Conservation (phyloP, 805 yeast species). For the Jamesozyma lodderae region DNA sequence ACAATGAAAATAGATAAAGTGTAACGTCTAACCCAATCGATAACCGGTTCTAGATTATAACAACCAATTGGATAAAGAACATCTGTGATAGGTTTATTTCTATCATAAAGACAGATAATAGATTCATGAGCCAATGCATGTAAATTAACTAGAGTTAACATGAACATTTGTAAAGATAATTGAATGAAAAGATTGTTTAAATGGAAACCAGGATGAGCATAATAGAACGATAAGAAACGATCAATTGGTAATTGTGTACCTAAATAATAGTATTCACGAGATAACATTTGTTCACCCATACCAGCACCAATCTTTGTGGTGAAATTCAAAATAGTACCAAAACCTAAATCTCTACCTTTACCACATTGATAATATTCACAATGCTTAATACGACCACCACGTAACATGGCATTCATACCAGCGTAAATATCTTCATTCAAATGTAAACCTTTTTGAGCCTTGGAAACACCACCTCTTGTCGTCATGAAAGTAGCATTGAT, state of each 20-base stretch:
- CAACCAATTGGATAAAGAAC: constrained; percentile 72
- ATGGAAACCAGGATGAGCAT: constrained; percentile 96
- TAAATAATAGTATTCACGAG: constrained; percentile 82
- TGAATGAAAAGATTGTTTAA: constrained; percentile 81
- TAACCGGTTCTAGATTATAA: constrained; percentile 70
- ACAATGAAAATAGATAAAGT: constrained; percentile 85
- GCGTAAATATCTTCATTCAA: constrained; percentile 93
- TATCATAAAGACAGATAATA: constrained; percentile 58
- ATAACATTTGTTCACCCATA: constrained; percentile 93
- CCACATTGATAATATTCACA: constrained; percentile 96
- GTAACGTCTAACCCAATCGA: constrained; percentile 80
- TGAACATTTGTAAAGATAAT: constrained; percentile 74
- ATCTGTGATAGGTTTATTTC: constrained; percentile 64
- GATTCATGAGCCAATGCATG: constrained; percentile 72
- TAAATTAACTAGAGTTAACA: constrained; percentile 68
- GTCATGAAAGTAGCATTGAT: constrained; percentile 84
- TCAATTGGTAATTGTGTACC: constrained; percentile 87
- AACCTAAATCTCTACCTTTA: constrained; percentile 91
- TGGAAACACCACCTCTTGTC: constrained; percentile 91
- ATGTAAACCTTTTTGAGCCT: constrained; percentile 90
- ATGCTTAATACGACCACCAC: constrained; percentile 93
- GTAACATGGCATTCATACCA: constrained; percentile 79
- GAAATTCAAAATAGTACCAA: constrained; percentile 83
- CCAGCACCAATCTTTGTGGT: constrained; percentile 98
- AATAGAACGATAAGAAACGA: constrained; percentile 81